A percentile compares a stretch with the other conserved stretches of the same genome.
phyloP scores from a whole-genome alignment of 441 rosid genomes.

The Raphanus hybrid region DNA sequence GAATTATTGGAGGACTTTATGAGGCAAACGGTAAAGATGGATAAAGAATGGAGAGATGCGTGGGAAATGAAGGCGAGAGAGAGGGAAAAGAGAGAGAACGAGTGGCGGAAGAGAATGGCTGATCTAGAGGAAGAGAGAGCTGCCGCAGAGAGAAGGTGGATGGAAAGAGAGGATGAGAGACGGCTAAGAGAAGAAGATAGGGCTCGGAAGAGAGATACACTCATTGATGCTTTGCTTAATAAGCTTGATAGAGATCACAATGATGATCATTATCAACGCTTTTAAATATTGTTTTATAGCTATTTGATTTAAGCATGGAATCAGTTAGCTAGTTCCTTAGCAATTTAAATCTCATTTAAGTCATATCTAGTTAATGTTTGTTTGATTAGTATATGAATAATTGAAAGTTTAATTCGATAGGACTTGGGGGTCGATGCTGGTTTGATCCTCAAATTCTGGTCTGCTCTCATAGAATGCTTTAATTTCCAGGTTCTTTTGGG shows the following conservation, averaged over 20 bases:
- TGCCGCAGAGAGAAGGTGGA: constrained; percentile 82
- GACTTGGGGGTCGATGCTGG: no score
- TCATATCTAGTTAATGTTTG: constrained; percentile 11
- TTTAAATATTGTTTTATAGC: constrained; percentile 12
- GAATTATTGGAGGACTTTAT: constrained; percentile 74
- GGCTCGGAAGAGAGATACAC: constrained; percentile 94
- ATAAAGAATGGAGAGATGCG: constrained; percentile 84
- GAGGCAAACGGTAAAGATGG: constrained; percentile 81
- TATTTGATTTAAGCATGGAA: constrained; percentile 2
- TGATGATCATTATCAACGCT: constrained; percentile 19
- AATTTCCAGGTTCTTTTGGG: background rate
- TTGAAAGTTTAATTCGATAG: background rate
- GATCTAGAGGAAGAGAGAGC: constrained; percentile 86
- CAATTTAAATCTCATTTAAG: constrained; percentile 1
- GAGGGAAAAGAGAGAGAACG: constrained; percentile 76
- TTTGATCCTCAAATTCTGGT: background rate
- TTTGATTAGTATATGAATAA: background rate
- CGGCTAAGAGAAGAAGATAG: constrained; percentile 84
- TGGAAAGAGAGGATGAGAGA: constrained; percentile 91
- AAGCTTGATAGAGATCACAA: constrained; percentile 70
- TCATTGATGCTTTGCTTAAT: constrained; percentile 76
- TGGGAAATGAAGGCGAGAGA: constrained; percentile 77
- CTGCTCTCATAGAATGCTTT: background rate
- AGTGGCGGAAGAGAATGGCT: constrained; percentile 88
- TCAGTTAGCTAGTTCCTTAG: constrained; percentile 10